phyloP scores from a whole-genome alignment of 108 stramenopile species.

The Nannochloropsis gaditana region DNA sequence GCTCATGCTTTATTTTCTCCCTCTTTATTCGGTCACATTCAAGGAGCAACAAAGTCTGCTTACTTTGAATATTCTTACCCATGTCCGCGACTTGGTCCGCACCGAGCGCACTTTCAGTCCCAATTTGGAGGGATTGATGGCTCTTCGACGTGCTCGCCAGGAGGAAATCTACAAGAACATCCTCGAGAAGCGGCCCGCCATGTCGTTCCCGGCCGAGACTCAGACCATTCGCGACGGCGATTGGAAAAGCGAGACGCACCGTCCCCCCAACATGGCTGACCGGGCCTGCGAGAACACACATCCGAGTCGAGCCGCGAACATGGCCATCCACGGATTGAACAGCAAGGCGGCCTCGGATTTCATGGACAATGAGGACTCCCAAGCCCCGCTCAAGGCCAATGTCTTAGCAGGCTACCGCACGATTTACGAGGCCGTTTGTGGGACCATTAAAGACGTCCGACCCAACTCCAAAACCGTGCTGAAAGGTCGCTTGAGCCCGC shows the following conservation, averaged over 20 bases:
- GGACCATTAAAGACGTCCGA: neutral
- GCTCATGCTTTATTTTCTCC: neutral
- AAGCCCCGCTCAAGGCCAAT: constrained; percentile 14
- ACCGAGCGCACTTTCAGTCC: neutral
- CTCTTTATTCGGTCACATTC: neutral
- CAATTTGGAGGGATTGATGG: neutral
- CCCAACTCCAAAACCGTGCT: constrained; percentile 14
- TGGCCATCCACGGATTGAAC: constrained; percentile 15
- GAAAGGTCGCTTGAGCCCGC: neutral
- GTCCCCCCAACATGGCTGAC: constrained; percentile 12
- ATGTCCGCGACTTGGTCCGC: neutral
- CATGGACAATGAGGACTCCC: constrained; percentile 15
- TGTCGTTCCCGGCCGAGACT: neutral
- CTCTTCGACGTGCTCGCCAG: constrained; percentile 6
- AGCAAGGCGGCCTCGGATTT: neutral
- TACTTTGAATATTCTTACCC: neutral
- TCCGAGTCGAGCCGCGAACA: neutral
- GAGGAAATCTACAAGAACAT: constrained; percentile 9
- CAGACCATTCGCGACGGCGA: neutral
- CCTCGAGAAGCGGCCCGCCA: neutral
- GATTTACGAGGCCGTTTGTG: constrained; percentile 8
- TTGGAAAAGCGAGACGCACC: constrained; percentile 5
- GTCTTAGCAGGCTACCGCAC: neutral
- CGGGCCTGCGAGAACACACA: neutral
- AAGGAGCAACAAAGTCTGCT: neutral